phyloP scores from a whole-genome alignment of 2,329 filamentous ascomycete genomes.

The Fusarium albosuccineum region DNA sequence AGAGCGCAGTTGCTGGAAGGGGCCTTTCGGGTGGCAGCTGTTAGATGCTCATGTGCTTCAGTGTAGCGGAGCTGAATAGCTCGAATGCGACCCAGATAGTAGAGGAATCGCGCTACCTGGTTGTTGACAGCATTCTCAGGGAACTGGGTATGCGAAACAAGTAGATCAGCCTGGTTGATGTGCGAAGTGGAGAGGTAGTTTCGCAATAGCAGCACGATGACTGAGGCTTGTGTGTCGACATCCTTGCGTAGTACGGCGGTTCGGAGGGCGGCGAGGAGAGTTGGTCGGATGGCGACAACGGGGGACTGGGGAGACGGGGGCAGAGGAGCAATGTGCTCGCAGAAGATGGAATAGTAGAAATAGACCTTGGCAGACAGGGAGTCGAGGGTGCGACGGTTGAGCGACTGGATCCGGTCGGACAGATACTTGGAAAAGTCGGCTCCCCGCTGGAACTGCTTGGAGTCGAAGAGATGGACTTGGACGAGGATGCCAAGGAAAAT shows the following conservation, averaged over 20 bases:
- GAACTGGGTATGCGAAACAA: slow-evolving; percentile 96
- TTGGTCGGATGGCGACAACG: slow-evolving; percentile 86
- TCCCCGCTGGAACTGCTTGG: slow-evolving; percentile 83
- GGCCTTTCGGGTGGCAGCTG: slow-evolving; percentile 93
- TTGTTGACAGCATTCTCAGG: slow-evolving; percentile 96
- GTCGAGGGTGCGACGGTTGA: slow-evolving; percentile 95
- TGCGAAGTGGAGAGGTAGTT: slow-evolving; percentile 97
- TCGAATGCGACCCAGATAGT: slow-evolving; percentile 96
- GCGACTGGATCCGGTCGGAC: slow-evolving; percentile 84
- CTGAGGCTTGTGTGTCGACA: slow-evolving; percentile 94
- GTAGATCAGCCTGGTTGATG: slow-evolving; percentile 94
- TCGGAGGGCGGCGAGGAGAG: slow-evolving; percentile 86
- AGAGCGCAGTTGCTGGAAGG: slow-evolving; percentile 89
- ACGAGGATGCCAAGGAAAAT: slow-evolving; percentile 88
- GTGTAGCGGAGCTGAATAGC: slow-evolving; percentile 98
- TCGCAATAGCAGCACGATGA: slow-evolving; percentile 93
- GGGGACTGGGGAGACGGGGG: slow-evolving; percentile 91
- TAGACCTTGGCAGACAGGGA: slow-evolving; percentile 95
- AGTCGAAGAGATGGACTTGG: slow-evolving; percentile 90
- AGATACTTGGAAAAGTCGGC: slow-evolving; percentile 87
- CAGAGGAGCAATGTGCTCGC: slow-evolving; percentile 88
- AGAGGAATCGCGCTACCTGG: slow-evolving; percentile 96
- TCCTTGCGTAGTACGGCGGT: slow-evolving; percentile 98
- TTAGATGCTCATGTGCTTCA: slow-evolving; percentile 94
- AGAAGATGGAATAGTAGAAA: slow-evolving; percentile 97